Conservation (phyloP, 345 rosid genomes). For the Gossypium thurberi region DNA sequence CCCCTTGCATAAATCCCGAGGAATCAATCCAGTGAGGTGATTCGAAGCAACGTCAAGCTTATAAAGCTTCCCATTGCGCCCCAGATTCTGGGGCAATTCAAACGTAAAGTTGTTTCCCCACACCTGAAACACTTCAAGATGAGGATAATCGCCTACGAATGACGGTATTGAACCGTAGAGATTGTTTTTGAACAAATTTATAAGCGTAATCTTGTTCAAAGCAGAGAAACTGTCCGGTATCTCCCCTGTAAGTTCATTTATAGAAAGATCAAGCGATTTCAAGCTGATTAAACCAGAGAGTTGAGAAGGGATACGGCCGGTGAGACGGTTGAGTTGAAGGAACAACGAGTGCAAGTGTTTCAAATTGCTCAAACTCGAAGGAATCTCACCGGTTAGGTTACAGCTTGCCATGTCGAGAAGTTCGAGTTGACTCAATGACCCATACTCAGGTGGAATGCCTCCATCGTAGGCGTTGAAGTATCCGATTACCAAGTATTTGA, state of each 20-base stretch:
- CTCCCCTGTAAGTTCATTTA: conserved; percentile 59
- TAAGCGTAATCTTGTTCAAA: conserved; percentile 42
- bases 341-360: conserved; percentile 54
- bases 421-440: conserved; percentile 43
- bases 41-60: conserved; percentile 60
- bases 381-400: conserved; percentile 68
- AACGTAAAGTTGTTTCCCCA: conserved; percentile 81
- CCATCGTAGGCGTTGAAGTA: conserved; percentile 54
- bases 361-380: conserved; percentile 46
- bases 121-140: conserved; percentile 53
- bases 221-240: conserved; percentile 53
- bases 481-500: conserved; percentile 45
- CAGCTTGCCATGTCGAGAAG: conserved; percentile 62
- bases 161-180: conserved; percentile 60
- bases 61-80: conserved; percentile 51
- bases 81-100: conserved; percentile 58
- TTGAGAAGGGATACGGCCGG: conserved; percentile 65
- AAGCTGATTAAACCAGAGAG: conserved; percentile 56
- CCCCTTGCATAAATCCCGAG: conserved; percentile 65
- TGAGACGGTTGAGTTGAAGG: conserved; percentile 63
- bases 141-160: conserved; percentile 59
- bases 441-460: conserved; percentile 69
- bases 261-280: conserved; percentile 69
- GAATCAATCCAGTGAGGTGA: conserved; percentile 68
- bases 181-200: conserved; percentile 59